Evolutionary conservation across 495 filamentous ascomycete genomes (phyloP).

Genomic region (Aspergillus conjunctus): DNA sequence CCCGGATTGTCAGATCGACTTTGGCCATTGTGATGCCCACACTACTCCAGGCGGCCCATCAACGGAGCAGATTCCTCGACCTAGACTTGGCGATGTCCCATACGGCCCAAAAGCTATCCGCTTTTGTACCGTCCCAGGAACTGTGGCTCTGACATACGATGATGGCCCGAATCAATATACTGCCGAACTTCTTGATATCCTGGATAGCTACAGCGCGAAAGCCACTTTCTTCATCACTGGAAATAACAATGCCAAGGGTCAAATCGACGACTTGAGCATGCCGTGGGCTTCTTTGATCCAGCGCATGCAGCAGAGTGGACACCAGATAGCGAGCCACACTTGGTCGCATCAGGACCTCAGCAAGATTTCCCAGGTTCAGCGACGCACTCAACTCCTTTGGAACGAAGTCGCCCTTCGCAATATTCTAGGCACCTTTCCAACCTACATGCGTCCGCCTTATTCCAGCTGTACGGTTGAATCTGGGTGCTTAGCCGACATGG

Average conservation of each 20-base stretch:
- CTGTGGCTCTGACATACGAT: constrained; percentile 76
- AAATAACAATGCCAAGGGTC: constrained; percentile 71
- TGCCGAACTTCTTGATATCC: constrained; percentile 64
- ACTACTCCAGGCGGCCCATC: constrained; percentile 61
- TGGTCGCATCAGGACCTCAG: constrained; percentile 80
- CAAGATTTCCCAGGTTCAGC: constrained; percentile 55
- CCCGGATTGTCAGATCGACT: constrained; percentile 71
- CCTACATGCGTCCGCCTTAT: constrained; percentile 85
- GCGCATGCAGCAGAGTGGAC: constrained; percentile 70
- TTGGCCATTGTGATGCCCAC: constrained; percentile 70
- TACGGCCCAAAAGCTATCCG: constrained; percentile 68
- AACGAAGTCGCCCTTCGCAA: constrained; percentile 80
- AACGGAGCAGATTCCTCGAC: constrained; percentile 60
- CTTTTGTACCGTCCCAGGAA: constrained; percentile 62
- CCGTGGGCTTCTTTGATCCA: constrained; percentile 63
- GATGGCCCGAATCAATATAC: constrained; percentile 77
- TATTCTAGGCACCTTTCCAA: constrained; percentile 77
- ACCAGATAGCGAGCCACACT: constrained; percentile 83
- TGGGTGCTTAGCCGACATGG: constrained; percentile 62
- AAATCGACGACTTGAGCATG: constrained; percentile 61
- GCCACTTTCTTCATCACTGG: constrained; percentile 83
- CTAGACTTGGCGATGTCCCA: constrained; percentile 56
- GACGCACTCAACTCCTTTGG: constrained; percentile 70
- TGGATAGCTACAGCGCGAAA: constrained; percentile 65
- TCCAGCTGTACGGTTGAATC: constrained; percentile 63